phyloP scores from a whole-genome alignment of 2,329 filamentous ascomycete species.

The Rasamsonia emersonii region DNA sequence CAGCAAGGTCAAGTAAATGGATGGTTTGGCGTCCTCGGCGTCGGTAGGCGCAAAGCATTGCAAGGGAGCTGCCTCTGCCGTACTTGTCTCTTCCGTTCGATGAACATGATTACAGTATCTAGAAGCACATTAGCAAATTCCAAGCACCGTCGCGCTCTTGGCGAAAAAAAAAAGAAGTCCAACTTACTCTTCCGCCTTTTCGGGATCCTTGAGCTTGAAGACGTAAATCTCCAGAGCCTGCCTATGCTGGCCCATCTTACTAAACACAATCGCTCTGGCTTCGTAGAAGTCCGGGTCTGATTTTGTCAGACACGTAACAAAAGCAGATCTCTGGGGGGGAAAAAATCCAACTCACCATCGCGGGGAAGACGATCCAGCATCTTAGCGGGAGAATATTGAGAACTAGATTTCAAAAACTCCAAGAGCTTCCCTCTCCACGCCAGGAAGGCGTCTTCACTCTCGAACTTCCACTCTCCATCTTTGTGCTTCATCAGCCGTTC shows the following conservation, averaged over 20 bases:
- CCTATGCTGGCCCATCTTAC: constrained; percentile 91
- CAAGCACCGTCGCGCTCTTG: constrained; percentile 11
- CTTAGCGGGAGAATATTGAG: constrained; percentile 69
- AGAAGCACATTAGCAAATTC: constrained; percentile 3
- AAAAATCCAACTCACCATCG: constrained; percentile 63
- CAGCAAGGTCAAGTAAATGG: constrained; percentile 86
- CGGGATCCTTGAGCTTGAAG: constrained; percentile 79
- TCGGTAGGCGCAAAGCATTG: constrained; percentile 35
- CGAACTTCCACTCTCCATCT: constrained; percentile 27
- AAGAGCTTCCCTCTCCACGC: constrained; percentile 60
- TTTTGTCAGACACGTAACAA: no score
- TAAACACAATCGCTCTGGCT: constrained; percentile 78
- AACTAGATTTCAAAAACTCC: constrained; percentile 64
- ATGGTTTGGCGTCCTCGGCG: constrained; percentile 52
- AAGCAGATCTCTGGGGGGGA: no score
- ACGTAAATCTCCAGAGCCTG: constrained; percentile 97
- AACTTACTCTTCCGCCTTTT: constrained; percentile 83
- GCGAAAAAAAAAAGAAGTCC: background rate
- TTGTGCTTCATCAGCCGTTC: constrained; percentile 39
- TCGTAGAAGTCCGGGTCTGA: constrained; percentile 80
- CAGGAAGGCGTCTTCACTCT: constrained; percentile 42
- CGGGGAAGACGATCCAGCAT: constrained; percentile 70
- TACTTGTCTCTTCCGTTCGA: constrained; percentile 45
- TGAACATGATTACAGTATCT: constrained; percentile 87
- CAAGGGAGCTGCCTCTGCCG: constrained; percentile 23